phyloP scores from a whole-genome alignment of 371 early-diverging fungal genomes.

The Mucor plumbeus region DNA sequence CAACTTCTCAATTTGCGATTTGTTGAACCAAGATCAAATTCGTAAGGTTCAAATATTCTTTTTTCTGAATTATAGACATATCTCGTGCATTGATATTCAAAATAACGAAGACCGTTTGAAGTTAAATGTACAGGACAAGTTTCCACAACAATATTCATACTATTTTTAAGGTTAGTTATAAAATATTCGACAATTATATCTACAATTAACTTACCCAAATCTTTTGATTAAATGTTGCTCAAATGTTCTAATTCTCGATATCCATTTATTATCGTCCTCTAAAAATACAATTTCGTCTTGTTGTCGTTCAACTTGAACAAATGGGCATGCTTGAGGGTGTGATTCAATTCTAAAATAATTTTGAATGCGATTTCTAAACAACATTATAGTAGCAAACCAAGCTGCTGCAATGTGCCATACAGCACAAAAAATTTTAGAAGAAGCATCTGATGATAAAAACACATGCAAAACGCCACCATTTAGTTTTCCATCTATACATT shows the following conservation, averaged over 20 bases:
- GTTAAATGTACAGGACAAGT: constrained; percentile 54
- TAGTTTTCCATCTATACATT: constrained; percentile 45
- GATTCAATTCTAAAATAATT: constrained; percentile 67
- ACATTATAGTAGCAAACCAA: constrained; percentile 63
- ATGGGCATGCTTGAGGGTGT: constrained; percentile 48
- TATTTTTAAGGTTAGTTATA: neutral
- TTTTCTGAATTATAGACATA: constrained; percentile 62
- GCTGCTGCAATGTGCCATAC: constrained; percentile 69
- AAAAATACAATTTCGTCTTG: constrained; percentile 54
- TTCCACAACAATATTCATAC: constrained; percentile 41
- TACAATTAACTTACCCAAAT: constrained; percentile 14
- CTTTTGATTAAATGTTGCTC: constrained; percentile 17
- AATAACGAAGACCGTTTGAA: constrained; percentile 55
- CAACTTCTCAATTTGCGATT: constrained; percentile 51
- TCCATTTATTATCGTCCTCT: constrained; percentile 45
- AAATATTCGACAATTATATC: neutral
- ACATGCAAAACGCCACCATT: constrained; percentile 40
- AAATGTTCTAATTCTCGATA: constrained; percentile 38
- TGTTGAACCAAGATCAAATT: constrained; percentile 57
- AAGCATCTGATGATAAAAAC: constrained; percentile 58
- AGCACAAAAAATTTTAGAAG: constrained; percentile 63
- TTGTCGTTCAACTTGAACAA: constrained; percentile 70
- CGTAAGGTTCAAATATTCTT: constrained; percentile 56
- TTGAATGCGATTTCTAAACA: constrained; percentile 42
- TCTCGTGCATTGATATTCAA: constrained; percentile 76